These are phyloP conservation scores for Saccharomycopsis lassenensis DNA, from an alignment of 805 yeast species.

Conservation along the genomic window DNA sequence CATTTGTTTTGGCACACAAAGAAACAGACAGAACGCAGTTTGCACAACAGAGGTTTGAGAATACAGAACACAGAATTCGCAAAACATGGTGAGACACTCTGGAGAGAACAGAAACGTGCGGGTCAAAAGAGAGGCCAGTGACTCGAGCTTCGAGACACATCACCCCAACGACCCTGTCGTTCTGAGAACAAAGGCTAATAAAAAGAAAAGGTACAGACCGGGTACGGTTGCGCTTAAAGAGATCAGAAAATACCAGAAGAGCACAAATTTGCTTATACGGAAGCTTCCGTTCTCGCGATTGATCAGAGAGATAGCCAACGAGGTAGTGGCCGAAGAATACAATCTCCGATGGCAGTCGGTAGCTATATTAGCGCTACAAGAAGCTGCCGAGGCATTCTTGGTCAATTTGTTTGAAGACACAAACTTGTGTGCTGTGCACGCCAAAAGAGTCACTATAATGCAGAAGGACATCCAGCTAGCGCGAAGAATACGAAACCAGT, in stretches of 20 bases:
- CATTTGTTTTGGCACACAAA: no score
- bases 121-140: constrained; percentile 2
- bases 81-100: background rate
- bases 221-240: constrained; percentile 61
- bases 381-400: constrained; percentile 69
- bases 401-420: constrained; percentile 70
- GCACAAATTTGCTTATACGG: constrained; percentile 55
- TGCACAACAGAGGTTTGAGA: background rate
- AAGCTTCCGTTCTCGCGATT: constrained; percentile 71
- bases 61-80: background rate
- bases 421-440: constrained; percentile 67
- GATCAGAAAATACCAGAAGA: constrained; percentile 54
- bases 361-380: constrained; percentile 69
- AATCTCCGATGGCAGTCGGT: constrained; percentile 70
- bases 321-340: constrained; percentile 40
- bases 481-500: constrained; percentile 54
- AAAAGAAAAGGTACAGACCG: constrained; percentile 41
- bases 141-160: background rate
- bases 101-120: constrained; percentile 1
- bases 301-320: constrained; percentile 57
- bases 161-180: constrained; percentile 27
- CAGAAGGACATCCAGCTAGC: constrained; percentile 75
- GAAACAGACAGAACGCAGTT: no score
- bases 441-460: constrained; percentile 77
- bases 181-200: constrained; percentile 22